Conservation (phyloP, 768 basidiomycete genomes). For the Auricularia auricula-judae region DNA sequence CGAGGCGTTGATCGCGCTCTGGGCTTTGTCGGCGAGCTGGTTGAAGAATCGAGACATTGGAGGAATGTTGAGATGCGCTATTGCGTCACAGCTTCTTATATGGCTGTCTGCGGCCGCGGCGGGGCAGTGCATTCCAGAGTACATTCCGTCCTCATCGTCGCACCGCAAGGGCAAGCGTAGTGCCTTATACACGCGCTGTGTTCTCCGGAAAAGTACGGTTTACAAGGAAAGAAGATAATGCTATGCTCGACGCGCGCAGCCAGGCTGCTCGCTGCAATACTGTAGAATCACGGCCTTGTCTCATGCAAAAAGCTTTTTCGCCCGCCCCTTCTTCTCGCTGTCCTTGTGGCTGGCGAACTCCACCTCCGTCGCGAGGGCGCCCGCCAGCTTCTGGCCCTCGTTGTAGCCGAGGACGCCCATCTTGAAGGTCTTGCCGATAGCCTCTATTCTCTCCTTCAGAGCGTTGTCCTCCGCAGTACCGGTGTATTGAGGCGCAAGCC, state of each 20-base stretch:
- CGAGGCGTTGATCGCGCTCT: slow-evolving; percentile 53
- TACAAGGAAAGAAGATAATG: background rate
- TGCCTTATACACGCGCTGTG: background rate
- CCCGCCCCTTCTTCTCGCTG: slow-evolving; percentile 87
- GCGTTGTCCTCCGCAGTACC: slow-evolving; percentile 31
- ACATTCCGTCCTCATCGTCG: no score
- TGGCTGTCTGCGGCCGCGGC: no score
- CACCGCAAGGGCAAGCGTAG: background rate
- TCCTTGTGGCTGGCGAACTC: slow-evolving; percentile 93
- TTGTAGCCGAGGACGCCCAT: slow-evolving; percentile 72
- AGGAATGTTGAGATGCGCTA: background rate
- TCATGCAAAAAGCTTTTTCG: slow-evolving; percentile 32
- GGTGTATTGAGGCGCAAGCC: slow-evolving; percentile 50
- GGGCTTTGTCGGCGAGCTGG: slow-evolving; percentile 66
- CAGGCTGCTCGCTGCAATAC: background rate
- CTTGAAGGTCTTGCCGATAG: slow-evolving; percentile 87
- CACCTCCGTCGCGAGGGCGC: slow-evolving; percentile 88
- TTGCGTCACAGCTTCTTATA: background rate
- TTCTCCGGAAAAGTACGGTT: background rate
- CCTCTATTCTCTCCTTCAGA: slow-evolving; percentile 71
- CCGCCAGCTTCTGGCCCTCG: slow-evolving; percentile 62
- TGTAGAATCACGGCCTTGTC: background rate
- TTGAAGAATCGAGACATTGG: slow-evolving; percentile 51
- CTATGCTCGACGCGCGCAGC: background rate
- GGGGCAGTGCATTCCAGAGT: no score